phyloP scores from a whole-genome alignment of 305 asterid species.

The Solanum aculeatissimum region DNA sequence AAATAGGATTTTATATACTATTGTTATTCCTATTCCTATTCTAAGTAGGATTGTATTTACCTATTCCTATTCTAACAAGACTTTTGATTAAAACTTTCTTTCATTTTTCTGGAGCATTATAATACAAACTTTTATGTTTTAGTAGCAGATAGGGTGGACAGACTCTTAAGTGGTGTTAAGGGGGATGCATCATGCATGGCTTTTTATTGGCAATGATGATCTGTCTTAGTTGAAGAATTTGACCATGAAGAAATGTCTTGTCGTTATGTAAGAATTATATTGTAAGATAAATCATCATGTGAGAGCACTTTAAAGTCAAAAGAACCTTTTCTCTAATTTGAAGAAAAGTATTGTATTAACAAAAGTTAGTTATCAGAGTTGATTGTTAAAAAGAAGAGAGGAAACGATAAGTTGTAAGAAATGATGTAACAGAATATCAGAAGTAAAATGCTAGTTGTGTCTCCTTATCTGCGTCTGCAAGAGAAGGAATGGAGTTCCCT shows the following conservation, averaged over 20 bases:
- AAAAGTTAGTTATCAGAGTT: neutral
- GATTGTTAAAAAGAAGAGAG: neutral
- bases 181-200: neutral
- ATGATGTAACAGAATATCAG: neutral
- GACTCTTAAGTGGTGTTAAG: neutral
- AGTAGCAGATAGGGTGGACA: neutral
- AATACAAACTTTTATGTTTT: neutral
- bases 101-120: neutral
- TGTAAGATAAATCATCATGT: neutral
- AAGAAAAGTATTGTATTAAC: neutral
- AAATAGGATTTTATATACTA: too few species aligned
- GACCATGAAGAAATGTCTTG: neutral
- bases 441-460: neutral
- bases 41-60: too few species aligned
- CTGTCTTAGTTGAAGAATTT: neutral
- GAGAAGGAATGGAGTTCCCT: neutral
- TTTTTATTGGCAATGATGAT: neutral
- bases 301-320: neutral
- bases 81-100: neutral
- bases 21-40: too few species aligned
- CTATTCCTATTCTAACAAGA: too few species aligned
- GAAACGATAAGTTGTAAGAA: neutral
- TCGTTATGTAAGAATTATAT: neutral
- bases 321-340: neutral
- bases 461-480: neutral